Base-by-base conservation (phyloP, 202 grass and related monocot species). In the Zoysia matrella region DNA sequence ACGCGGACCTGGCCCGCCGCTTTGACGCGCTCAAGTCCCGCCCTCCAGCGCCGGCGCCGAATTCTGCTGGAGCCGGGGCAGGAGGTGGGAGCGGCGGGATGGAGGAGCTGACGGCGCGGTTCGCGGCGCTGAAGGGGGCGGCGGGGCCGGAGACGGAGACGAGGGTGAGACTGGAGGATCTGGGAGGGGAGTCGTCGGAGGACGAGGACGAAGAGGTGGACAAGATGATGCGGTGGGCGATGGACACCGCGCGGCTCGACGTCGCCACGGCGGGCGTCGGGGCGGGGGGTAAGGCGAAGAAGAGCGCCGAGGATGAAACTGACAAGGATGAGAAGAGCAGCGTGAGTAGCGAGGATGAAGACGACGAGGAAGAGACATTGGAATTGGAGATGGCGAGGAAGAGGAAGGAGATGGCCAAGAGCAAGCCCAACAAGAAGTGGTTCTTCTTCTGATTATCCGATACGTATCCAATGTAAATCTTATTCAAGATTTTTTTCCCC, bases 201-300 rank as follows among this genome's bases (percentile, higher is more conserved):
- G 80, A 82, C n/a, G 73, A 74, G 48, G 47, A 42, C 4, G 69
- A 74, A 15, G 90, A 97, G 86, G 88, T 97, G 52, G 94, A 92
- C 15, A 97, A 94, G 88, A 43, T 94, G 88, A 83, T 94, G 88
- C 86, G 75, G 15, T 94, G 94, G 92, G 94, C 83, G 2, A 84
- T 88, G 86, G 94, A 97, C 52, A 75, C 90, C 15, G 86, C 86
- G 39, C 81, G 84, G 44, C 86, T 97, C 52, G 78, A 91, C 48
- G 71, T 85, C 6, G 72, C 85, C 45, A 68, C 83, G 1, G 72
- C 83, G 10, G 77, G 65, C 10, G 52, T 6, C 5, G 39, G 14
- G 47, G 47, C 53, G 41, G 12, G 18, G 2, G 49, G 44, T 42
- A 62, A 49, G 49, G 55, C 66, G 4, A 74, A 67, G 47, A 48